Evolutionary conservation across 192 early-diverging fungal genomes (phyloP), one percentile per base, ranked within the genome.

Genomic region (Podila clonocystis): DNA sequence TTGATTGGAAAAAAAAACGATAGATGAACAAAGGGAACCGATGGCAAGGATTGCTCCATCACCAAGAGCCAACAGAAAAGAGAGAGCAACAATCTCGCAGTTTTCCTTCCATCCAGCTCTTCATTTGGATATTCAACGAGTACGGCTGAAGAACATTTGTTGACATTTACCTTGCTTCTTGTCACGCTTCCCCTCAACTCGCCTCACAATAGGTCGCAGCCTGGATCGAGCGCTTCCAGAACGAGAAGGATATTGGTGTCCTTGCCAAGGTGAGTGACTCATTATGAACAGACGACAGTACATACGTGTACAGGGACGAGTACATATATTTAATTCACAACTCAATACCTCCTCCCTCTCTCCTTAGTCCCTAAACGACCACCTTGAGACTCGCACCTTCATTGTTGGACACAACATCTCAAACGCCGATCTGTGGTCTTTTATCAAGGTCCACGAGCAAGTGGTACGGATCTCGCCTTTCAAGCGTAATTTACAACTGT

Each of bases 361-460:
- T 38, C n/a, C 49, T 49, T 68, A 87, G 85, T 67, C 83, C 6
- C 82, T 91, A 80, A 88, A 94, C 83, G 82, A 87, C 34, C 90
- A 93, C 57, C 82, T 94, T 36, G 88, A 82, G n/a, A 82, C 68
- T 34, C 73, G 82, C 50, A 94, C 93, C 34, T 94, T 89, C 75
- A 82, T 94, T 68, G 89, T 89, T 24, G 86, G 82, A 63, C 89
- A 94, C 83, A 65, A 68, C 63, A 73, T 94, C 48, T 88, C 91
- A 7, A 72, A 92, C 50, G 91, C 89, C 1, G 93, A 95, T 68
- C 65, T 94, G 33, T 86, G 89, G 19, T 82, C 89, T 12, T 95
- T 93, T 87, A 86, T 84, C 63, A 88, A 93, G 69, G 62, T 93
- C 15, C 85, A 92, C 49, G 79, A 88, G 55, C 91, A 86, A 58